phyloP scores from a whole-genome alignment of 495 filamentous ascomycete species.

The Penicillium coffeae region DNA sequence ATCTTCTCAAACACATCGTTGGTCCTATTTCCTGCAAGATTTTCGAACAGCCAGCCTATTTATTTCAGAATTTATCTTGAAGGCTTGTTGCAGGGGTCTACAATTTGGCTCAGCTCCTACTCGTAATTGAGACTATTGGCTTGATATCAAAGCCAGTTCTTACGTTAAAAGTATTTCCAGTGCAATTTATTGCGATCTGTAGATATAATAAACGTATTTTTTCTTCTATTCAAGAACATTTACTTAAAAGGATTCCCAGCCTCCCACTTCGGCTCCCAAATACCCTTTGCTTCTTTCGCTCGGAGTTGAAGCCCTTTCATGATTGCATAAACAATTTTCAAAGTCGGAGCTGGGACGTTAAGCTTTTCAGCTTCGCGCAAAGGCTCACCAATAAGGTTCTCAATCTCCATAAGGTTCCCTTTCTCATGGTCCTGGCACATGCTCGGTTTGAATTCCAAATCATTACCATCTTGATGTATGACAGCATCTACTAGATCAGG shows the following conservation, averaged over 20 bases:
- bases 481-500: conserved; percentile 29
- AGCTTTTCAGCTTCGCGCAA: background rate
- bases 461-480: conserved; percentile 32
- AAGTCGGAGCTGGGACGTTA: background rate
- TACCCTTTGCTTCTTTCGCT: background rate
- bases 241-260: conserved; percentile 2
- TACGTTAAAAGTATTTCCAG: too few species aligned
- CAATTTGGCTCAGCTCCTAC: too few species aligned
- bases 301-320: conserved; percentile 2
- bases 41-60: too few species aligned
- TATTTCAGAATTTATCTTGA: too few species aligned
- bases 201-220: too few species aligned
- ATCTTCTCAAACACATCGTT: too few species aligned
- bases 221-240: too few species aligned
- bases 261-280: background rate
- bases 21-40: too few species aligned
- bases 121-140: too few species aligned
- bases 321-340: background rate
- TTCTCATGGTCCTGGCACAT: conserved; percentile 43
- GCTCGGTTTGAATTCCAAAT: conserved; percentile 40
- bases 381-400: conserved; percentile 3
- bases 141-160: too few species aligned
- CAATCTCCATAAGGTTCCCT: conserved; percentile 4
- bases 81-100: too few species aligned
- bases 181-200: too few species aligned